phyloP scores from a whole-genome alignment of 1,284 basidiomycete genomes.

The Tylopilus orsonianus region DNA sequence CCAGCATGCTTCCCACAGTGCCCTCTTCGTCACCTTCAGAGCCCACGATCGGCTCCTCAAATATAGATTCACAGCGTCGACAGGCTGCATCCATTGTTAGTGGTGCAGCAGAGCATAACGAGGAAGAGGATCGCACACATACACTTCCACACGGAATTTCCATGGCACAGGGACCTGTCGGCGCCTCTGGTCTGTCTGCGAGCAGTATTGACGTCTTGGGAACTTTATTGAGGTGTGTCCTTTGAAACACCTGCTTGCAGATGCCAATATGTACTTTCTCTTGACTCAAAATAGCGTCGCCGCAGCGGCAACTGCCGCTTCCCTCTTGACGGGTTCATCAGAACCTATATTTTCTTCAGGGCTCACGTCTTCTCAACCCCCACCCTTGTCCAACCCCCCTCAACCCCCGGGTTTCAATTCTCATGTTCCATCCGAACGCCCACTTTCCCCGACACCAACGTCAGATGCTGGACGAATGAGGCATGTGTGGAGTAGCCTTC shows the following conservation, averaged over 20 bases:
- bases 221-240: conserved; percentile 66
- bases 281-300: conserved; percentile 52
- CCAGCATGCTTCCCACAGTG: conserved; percentile 30
- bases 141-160: conserved; percentile 19
- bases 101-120: conserved; percentile 12
- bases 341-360: conserved; percentile 58
- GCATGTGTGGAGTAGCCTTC: conserved; percentile 62
- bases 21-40: conserved; percentile 14
- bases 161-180: conserved; percentile 25
- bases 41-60: conserved; percentile 3
- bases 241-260: background rate
- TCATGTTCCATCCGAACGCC: conserved; percentile 35
- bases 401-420: conserved; percentile 15
- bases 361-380: conserved; percentile 33
- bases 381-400: conserved; percentile 16
- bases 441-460: conserved; percentile 51
- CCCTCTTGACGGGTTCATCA: conserved; percentile 61
- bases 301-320: conserved; percentile 78
- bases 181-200: conserved; percentile 47
- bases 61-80: conserved; percentile 7
- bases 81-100: conserved; percentile 2
- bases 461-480: conserved; percentile 49
- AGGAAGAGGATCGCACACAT: conserved; percentile 15
- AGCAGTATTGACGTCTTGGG: conserved; percentile 78
- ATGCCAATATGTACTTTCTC: conserved; percentile 2